A percentile compares a stretch with the other conserved stretches of the same genome.
phyloP scores from a whole-genome alignment of 176 grass and related monocot species.

The Bromus sterilis region DNA sequence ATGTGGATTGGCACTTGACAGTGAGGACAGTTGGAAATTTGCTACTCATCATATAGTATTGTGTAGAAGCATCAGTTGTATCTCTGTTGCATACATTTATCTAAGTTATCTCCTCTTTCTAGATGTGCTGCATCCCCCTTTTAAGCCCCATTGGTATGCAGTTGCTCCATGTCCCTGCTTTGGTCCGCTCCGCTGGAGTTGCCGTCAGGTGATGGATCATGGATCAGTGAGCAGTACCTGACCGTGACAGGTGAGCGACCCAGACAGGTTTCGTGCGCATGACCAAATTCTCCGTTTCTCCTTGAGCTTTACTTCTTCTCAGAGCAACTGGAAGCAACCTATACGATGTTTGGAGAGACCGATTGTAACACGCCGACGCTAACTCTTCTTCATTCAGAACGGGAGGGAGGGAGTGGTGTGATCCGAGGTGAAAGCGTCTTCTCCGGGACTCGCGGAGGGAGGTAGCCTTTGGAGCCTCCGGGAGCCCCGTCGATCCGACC shows the following conservation, averaged over 20 bases:
- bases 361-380: too few species aligned
- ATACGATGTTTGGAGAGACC: neutral
- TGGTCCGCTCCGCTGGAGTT: neutral
- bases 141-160: neutral
- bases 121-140: neutral
- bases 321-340: neutral
- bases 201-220: slow-evolving; percentile 21
- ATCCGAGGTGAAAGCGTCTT: neutral
- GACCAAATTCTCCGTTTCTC: neutral
- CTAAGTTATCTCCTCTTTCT: neutral
- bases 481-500: neutral
- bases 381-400: neutral
- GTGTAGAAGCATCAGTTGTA: neutral
- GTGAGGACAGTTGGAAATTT: neutral
- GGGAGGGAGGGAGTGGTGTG: neutral
- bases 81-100: neutral
- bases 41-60: neutral
- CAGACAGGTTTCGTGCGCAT: neutral
- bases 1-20: neutral
- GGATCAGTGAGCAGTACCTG: slow-evolving; percentile 4
- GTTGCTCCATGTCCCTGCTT: neutral
- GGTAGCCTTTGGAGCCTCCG: neutral
- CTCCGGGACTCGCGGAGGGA: too few species aligned
- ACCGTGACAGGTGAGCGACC: slow-evolving; percentile 19
- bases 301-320: neutral